Conservation (phyloP, 371 early-diverging fungal species). For the Mortierella sp. region DNA sequence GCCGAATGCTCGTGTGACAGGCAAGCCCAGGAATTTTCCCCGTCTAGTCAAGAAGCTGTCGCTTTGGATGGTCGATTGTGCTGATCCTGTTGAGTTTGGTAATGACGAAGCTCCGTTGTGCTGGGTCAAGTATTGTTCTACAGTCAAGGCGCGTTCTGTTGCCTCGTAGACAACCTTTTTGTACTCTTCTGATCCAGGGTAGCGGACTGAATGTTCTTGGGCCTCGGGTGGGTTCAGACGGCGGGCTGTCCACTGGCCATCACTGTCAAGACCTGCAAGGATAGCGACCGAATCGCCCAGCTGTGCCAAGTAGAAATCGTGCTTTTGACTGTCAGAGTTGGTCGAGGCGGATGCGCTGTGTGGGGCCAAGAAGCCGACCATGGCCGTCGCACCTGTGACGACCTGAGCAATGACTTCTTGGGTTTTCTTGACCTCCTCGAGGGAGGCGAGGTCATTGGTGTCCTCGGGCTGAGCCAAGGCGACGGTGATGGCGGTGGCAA, state of each 20-base stretch:
- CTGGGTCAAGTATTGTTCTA: slow-evolving; percentile 33
- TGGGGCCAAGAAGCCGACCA: slow-evolving; percentile 47
- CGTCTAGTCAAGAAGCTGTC: slow-evolving; percentile 36
- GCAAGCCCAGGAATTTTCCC: slow-evolving; percentile 49
- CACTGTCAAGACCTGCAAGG: slow-evolving; percentile 34
- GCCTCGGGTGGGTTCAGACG: slow-evolving; percentile 48
- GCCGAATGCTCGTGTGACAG: slow-evolving; percentile 54
- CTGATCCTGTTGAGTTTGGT: slow-evolving; percentile 5
- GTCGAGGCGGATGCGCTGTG: slow-evolving; percentile 16
- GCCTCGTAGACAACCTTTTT: slow-evolving; percentile 36
- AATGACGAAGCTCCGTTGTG: slow-evolving; percentile 18
- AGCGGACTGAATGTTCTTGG: slow-evolving; percentile 51
- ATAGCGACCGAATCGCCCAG: slow-evolving; percentile 44
- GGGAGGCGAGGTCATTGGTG: slow-evolving; percentile 12
- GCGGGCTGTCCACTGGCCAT: slow-evolving; percentile 40
- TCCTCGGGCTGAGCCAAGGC: slow-evolving; percentile 38
- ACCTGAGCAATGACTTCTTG: slow-evolving; percentile 48
- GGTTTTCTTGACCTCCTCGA: slow-evolving; percentile 39
- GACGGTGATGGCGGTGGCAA: slow-evolving; percentile 51
- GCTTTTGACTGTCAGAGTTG: neutral
- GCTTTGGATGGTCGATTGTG: neutral
- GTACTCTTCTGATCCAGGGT: slow-evolving; percentile 44
- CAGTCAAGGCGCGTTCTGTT: slow-evolving; percentile 34
- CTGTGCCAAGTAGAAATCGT: slow-evolving; percentile 46
- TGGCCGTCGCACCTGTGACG: slow-evolving; percentile 50